Conservation (phyloP, 805 yeast genomes). For the Maudiozyma barnettii region DNA sequence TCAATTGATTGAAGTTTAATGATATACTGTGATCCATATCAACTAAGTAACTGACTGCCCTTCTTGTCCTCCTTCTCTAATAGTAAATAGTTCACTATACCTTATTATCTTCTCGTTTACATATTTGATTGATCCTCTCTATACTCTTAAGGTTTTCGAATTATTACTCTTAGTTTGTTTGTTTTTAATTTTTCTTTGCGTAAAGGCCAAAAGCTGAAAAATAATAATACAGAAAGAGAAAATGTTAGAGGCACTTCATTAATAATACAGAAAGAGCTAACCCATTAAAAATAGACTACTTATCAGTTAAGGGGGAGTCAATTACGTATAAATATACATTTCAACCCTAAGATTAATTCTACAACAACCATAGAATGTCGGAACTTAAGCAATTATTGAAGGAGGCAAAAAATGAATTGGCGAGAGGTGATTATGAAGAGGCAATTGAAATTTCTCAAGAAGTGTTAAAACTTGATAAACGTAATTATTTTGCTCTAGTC, state of each 20-base stretch:
- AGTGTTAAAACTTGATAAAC: slow-evolving; percentile 45
- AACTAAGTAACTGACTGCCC: not conserved
- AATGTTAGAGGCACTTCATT: too few relatives aligned
- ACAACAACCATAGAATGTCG: slow-evolving; percentile 18
- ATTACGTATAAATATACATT: slow-evolving; percentile 9
- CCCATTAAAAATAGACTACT: too few relatives aligned
- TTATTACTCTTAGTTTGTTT: too few relatives aligned
- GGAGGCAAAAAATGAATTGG: slow-evolving; percentile 43
- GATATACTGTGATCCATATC: slow-evolving; percentile 24
- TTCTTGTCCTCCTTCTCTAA: too few relatives aligned
- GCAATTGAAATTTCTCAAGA: slow-evolving; percentile 49
- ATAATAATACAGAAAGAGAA: too few relatives aligned
- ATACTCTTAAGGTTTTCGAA: too few relatives aligned
- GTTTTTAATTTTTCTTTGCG: too few relatives aligned
- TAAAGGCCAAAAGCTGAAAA: too few relatives aligned
- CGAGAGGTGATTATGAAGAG: slow-evolving; percentile 48
- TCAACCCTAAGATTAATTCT: not conserved
- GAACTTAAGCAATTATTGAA: slow-evolving; percentile 33
- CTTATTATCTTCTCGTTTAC: not conserved
- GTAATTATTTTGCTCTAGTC: slow-evolving; percentile 56
- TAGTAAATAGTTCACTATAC: too few relatives aligned
- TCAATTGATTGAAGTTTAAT: slow-evolving; percentile 35
- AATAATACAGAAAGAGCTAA: too few relatives aligned
- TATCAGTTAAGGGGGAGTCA: too few relatives aligned
- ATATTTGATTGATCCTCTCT: too few relatives aligned